These are phyloP conservation scores for Tylopilus orsonianus DNA, from an alignment of 1,284 basidiomycete genomes.

Conservation along the genomic window DNA sequence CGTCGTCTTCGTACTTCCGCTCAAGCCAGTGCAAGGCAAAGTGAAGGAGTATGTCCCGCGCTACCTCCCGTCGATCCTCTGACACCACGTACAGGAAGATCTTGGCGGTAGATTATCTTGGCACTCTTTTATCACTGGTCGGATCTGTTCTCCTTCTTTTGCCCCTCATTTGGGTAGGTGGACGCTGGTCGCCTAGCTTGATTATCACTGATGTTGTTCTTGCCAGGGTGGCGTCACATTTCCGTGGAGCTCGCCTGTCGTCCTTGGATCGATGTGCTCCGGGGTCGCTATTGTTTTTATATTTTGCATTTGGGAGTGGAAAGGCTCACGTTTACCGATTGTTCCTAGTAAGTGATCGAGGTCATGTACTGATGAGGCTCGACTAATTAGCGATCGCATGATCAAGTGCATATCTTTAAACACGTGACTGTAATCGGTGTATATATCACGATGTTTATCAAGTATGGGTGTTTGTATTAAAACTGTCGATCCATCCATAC, in stretches of 20 bases:
- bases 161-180: slow-evolving; percentile 70
- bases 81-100: slow-evolving; percentile 50
- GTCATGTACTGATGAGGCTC: neutral
- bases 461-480: slow-evolving; percentile 38
- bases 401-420: slow-evolving; percentile 71
- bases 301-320: slow-evolving; percentile 76
- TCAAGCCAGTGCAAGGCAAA: slow-evolving; percentile 62
- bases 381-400: neutral
- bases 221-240: slow-evolving; percentile 65
- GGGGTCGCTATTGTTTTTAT: slow-evolving; percentile 53
- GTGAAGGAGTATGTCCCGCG: slow-evolving; percentile 41
- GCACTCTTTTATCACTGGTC: slow-evolving; percentile 55
- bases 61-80: neutral
- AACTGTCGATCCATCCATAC: neutral
- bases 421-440: slow-evolving; percentile 68
- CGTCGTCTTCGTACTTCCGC: slow-evolving; percentile 61
- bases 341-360: slow-evolving; percentile 54
- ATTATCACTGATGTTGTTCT: slow-evolving; percentile 5
- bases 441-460: slow-evolving; percentile 66
- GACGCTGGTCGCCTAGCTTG: neutral
- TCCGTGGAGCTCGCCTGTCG: slow-evolving; percentile 63
- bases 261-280: slow-evolving; percentile 60
- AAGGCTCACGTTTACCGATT: slow-evolving; percentile 64
- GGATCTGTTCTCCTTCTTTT: slow-evolving; percentile 66
- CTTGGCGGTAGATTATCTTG: slow-evolving; percentile 68